A percentile compares a stretch with the other conserved stretches of the same genome.
Evolutionary conservation across 495 filamentous ascomycete species (phyloP).

Genomic region (Talaromyces adpressus): DNA sequence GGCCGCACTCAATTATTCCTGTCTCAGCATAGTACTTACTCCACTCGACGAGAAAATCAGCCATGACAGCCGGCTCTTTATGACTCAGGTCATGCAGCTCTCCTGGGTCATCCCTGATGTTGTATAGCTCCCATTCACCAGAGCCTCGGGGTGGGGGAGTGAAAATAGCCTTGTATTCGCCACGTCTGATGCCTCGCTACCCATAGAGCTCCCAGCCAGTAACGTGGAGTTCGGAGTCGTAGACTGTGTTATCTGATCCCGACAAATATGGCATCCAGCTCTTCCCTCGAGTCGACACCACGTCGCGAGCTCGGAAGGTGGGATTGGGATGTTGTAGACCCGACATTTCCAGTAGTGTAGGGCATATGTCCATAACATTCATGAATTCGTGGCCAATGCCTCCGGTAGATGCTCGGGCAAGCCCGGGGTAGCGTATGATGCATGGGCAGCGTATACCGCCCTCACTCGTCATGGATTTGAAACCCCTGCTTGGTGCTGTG

Average conservation of each 20-base stretch:
- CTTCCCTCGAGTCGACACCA: slow-evolving; percentile 40
- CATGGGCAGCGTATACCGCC: slow-evolving; percentile 39
- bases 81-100: slow-evolving; percentile 16
- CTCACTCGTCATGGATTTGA: slow-evolving; percentile 41
- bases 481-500: slow-evolving; percentile 39
- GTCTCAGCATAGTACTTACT: slow-evolving; percentile 5
- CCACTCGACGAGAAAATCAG: slow-evolving; percentile 11
- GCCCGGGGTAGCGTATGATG: slow-evolving; percentile 26
- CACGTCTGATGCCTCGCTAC: slow-evolving; percentile 11
- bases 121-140: slow-evolving; percentile 18
- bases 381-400: slow-evolving; percentile 33
- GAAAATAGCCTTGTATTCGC: slow-evolving; percentile 15
- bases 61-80: slow-evolving; percentile 10
- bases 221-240: slow-evolving; percentile 9
- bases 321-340: slow-evolving; percentile 39
- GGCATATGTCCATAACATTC: slow-evolving; percentile 45
- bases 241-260: not conserved
- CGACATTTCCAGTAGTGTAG: slow-evolving; percentile 42
- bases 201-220: slow-evolving; percentile 14
- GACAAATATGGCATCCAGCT: slow-evolving; percentile 15
- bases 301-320: slow-evolving; percentile 33
- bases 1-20: not conserved
- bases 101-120: slow-evolving; percentile 13
- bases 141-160: slow-evolving; percentile 15
- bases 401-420: slow-evolving; percentile 10